phyloP scores from a whole-genome alignment of 2,329 filamentous ascomycete species.

The Nemania sp. region DNA sequence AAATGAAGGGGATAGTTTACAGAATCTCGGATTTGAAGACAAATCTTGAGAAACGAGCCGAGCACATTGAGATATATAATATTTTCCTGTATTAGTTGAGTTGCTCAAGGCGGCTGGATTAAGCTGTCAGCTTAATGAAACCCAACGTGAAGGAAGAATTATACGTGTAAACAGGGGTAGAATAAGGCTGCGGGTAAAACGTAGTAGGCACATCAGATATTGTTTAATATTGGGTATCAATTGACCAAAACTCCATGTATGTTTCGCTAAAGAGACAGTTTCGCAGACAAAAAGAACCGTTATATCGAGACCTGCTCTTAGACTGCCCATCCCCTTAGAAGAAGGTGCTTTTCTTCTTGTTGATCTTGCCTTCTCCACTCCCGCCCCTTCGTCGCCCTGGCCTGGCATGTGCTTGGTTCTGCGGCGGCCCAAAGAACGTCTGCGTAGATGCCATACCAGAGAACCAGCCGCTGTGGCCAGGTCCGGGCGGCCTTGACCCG shows the following conservation, averaged over 20 bases:
- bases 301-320: not conserved
- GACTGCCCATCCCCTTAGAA: constrained; percentile 38
- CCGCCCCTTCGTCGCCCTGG: constrained; percentile 40
- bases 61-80: too few relatives aligned
- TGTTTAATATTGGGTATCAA: constrained; percentile 21
- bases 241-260: constrained; percentile 3
- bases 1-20: too few relatives aligned
- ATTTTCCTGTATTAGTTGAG: too few relatives aligned
- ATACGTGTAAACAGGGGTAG: too few relatives aligned
- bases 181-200: not conserved
- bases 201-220: not conserved
- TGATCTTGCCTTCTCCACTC: constrained; percentile 44
- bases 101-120: too few relatives aligned
- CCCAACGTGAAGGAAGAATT: too few relatives aligned
- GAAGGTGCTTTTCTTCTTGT: constrained; percentile 54
- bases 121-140: too few relatives aligned
- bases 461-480: constrained; percentile 39
- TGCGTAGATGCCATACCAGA: constrained; percentile 28
- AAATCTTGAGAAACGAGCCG: too few relatives aligned
- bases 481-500: constrained; percentile 41
- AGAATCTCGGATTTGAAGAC: too few relatives aligned
- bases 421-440: constrained; percentile 35
- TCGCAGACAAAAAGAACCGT: not conserved
- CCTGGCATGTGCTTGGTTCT: constrained; percentile 52
- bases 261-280: constrained; percentile 1